These are phyloP conservation scores for Strigomonas galati DNA, from an alignment of 208 protist genomes.

Conservation along the genomic window DNA sequence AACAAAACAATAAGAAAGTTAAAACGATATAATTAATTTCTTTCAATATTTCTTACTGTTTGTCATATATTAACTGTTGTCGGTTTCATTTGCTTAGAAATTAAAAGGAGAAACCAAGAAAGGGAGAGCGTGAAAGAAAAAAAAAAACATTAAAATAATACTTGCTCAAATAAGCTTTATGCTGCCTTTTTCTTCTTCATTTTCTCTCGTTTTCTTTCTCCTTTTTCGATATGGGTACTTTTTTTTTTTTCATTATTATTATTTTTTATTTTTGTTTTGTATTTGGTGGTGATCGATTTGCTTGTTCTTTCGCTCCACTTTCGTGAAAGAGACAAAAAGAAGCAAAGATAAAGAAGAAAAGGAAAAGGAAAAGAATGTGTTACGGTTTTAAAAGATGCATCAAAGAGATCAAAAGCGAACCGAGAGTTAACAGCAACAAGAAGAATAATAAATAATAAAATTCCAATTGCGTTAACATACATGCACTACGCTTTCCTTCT, in stretches of 20 bases:
- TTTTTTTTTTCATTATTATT: slow-evolving; percentile 10
- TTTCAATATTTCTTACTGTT: too few relatives aligned
- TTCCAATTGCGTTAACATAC: not conserved
- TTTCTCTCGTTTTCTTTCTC: not conserved
- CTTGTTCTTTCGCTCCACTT: not conserved
- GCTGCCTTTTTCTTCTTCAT: not conserved
- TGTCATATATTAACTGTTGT: too few relatives aligned
- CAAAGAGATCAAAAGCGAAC: too few relatives aligned
- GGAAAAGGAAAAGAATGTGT: slow-evolving; percentile 7
- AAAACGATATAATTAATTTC: not conserved
- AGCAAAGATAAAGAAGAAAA: not conserved
- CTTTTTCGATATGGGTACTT: not conserved
- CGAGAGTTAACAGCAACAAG: not conserved
- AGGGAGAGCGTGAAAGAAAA: not conserved
- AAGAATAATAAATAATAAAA: not conserved
- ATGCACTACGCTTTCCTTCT: not conserved
- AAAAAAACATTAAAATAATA: not conserved
- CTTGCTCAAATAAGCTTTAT: not conserved
- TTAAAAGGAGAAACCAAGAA: not conserved
- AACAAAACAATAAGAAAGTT: not conserved
- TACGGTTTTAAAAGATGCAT: too few relatives aligned
- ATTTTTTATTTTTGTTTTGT: slow-evolving; percentile 7
- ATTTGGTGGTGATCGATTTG: not conserved
- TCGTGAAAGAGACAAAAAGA: slow-evolving; percentile 6
- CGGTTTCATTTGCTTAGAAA: not conserved